Evolutionary conservation across 805 yeast species (phyloP).

Genomic region (Starmerella geochares): DNA sequence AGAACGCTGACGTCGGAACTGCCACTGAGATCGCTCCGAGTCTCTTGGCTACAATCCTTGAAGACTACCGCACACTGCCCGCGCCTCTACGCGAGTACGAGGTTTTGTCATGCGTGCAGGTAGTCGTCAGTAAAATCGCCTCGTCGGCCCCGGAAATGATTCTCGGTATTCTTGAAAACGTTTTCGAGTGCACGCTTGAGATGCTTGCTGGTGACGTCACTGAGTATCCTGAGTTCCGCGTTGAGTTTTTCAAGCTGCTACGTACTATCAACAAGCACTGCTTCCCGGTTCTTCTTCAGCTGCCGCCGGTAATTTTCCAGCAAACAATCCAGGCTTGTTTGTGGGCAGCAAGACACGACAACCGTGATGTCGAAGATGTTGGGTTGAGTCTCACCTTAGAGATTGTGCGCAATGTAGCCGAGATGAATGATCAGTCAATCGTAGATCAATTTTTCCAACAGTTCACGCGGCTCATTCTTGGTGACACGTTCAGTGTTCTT

Average conservation of each 20-base stretch:
- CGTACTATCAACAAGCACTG: slow-evolving; percentile 78
- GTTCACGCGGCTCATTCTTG: slow-evolving; percentile 76
- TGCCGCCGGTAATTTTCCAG: slow-evolving; percentile 87
- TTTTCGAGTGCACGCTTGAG: slow-evolving; percentile 84
- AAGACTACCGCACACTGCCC: slow-evolving; percentile 77
- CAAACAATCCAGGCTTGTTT: slow-evolving; percentile 84
- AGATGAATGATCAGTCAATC: slow-evolving; percentile 50
- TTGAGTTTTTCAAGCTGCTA: slow-evolving; percentile 83
- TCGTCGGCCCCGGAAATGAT: slow-evolving; percentile 62
- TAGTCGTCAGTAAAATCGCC: slow-evolving; percentile 80
- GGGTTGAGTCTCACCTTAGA: slow-evolving; percentile 81
- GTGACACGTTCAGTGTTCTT: slow-evolving; percentile 85
- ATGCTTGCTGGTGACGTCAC: slow-evolving; percentile 94
- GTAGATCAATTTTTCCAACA: slow-evolving; percentile 79
- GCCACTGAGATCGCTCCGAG: slow-evolving; percentile 76
- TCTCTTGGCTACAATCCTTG: slow-evolving; percentile 70
- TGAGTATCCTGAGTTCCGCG: slow-evolving; percentile 96
- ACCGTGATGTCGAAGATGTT: slow-evolving; percentile 88
- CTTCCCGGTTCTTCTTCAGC: slow-evolving; percentile 73
- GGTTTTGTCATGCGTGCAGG: slow-evolving; percentile 87
- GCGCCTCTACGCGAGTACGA: slow-evolving; percentile 98
- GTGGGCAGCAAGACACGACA: slow-evolving; percentile 98
- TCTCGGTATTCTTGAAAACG: slow-evolving; percentile 73
- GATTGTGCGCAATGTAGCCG: slow-evolving; percentile 73
- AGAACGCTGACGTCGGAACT: slow-evolving; percentile 75